Evolutionary conservation across 202 grass and related monocot species (phyloP), one percentile per base, ranked within the genome.

Genomic region (Cymbopogon flexuosus): DNA sequence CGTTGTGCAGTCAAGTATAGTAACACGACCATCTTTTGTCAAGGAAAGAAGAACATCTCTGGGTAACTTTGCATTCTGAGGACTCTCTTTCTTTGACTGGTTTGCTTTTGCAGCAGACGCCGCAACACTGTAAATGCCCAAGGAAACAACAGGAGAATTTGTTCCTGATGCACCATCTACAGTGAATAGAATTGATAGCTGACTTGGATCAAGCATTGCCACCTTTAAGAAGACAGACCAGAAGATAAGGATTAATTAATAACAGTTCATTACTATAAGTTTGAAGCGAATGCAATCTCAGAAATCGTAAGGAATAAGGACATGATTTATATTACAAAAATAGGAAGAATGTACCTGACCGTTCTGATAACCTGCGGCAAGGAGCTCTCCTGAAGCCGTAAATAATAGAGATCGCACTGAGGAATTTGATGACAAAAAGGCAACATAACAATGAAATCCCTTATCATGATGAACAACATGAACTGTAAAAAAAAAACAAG

Each of bases 371-470:
- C 95, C 92, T 65, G 86, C 81, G 57, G 68, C 86, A 85, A 94
- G 46, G 63, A 71, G 82, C 22, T 89, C 73, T 11, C 95, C 90
- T 36, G 84, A 88, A 87, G 79, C 77, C 65, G 72, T 80, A 77
- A 85, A 93, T 52, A 81, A 81, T 33, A 97, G 76, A 43, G 81
- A 89, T 75, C 14, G 56, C 70, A 94, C 81, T 19, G 86, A 77
- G 61, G 76, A 88, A 68, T 91, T 84, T 45, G 82, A 81, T 76
- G 88, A 83, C 64, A 85, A 79, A 85, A 94, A 86, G 29, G 95
- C 95, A 79, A 91, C 66, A 66, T 89, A 58, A 81, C 86, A 94
- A 77, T 93, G 92, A 73, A 97, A 91, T 14, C 84, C 95, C 79
- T 87, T 92, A 47, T 69, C 90, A 39, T 97, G 88, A 62, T 81